Evolutionary conservation across 176 grass and related monocot genomes (phyloP).

Genomic region (Leersia perrieri): DNA sequence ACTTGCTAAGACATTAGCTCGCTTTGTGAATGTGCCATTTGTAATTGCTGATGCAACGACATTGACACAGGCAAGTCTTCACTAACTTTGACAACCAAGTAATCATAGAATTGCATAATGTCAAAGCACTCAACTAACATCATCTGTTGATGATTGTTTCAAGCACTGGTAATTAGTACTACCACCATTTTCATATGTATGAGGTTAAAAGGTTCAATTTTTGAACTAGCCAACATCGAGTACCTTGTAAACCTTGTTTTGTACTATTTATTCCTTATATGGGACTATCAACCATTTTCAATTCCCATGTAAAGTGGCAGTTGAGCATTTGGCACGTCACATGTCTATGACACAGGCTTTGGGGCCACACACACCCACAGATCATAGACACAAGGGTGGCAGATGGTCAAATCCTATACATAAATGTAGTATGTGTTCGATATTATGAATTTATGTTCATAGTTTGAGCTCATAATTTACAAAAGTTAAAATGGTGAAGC

Average conservation of each 20-base stretch:
- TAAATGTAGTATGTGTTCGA: neutral
- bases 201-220: no score
- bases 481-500: neutral
- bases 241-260: slow-evolving; percentile 9
- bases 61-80: slow-evolving; percentile 86
- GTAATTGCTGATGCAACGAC: slow-evolving; percentile 99
- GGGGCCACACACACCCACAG: no score
- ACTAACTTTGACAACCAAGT: slow-evolving; percentile 5
- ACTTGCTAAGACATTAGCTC: slow-evolving; percentile 97
- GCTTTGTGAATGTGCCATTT: slow-evolving; percentile 99
- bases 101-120: slow-evolving; percentile 8
- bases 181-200: no score
- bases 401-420: neutral
- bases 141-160: neutral
- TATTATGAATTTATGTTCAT: neutral
- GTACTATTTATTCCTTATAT: neutral
- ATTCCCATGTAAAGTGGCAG: no score
- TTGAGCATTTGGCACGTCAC: no score
- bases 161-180: neutral
- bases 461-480: slow-evolving; percentile 10
- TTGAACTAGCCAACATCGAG: no score
- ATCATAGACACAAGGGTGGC: no score
- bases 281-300: no score
- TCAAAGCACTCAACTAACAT: neutral
- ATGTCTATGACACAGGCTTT: no score